A percentile compares a stretch with the other conserved stretches of the same genome.
phyloP scores from a whole-genome alignment of 2,329 filamentous ascomycete genomes.

The Sphaerostilbella broomeana region DNA sequence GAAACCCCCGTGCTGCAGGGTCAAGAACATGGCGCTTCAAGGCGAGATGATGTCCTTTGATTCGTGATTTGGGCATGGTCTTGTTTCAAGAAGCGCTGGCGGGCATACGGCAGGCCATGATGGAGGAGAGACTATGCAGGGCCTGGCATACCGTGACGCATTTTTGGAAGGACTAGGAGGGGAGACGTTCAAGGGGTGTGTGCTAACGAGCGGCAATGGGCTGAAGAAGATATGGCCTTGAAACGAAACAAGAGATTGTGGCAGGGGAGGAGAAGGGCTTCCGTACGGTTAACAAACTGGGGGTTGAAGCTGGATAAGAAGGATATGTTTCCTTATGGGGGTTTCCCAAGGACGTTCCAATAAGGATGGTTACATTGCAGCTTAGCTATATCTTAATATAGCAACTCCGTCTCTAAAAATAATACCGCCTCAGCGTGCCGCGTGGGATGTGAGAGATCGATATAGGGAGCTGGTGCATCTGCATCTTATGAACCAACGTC shows the following conservation, averaged over 20 bases:
- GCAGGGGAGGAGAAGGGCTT: no score
- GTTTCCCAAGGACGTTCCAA: constrained; percentile 10
- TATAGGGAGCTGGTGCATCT: constrained; percentile 8
- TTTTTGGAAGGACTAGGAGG: background rate
- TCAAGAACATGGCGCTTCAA: constrained; percentile 5
- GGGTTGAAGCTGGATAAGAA: no score
- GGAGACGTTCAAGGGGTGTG: background rate
- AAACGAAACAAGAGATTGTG: background rate
- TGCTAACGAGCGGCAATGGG: background rate
- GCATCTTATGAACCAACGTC: constrained; percentile 7
- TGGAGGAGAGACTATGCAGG: constrained; percentile 1
- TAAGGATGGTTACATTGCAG: constrained; percentile 12
- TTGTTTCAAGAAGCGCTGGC: constrained; percentile 9
- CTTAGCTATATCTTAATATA: constrained; percentile 14
- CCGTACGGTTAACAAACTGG: no score
- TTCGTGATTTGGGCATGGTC: background rate
- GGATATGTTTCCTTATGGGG: background rate
- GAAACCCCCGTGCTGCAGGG: background rate
- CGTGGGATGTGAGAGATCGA: constrained; percentile 12
- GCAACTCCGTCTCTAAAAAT: constrained; percentile 13
- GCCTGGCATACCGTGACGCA: constrained; percentile 4
- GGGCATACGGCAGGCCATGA: constrained; percentile 2
- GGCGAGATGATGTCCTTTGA: background rate
- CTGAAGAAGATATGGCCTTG: background rate
- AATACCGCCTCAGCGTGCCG: constrained; percentile 7